Base-by-base conservation (phyloP, 805 yeast species). In the Naumovozyma baii region DNA sequence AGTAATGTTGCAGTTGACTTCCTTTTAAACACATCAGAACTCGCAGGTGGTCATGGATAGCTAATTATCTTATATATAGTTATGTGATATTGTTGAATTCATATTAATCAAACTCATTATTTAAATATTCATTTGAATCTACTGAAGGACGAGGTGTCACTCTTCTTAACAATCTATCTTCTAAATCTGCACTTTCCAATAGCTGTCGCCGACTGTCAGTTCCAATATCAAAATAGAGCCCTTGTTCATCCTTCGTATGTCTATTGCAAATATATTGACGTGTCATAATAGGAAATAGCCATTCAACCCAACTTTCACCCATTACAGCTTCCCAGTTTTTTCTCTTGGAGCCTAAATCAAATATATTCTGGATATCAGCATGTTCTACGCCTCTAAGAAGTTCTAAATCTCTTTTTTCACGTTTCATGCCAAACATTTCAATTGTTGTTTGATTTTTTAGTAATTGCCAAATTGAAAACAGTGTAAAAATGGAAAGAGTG, bases 361-460 rank as follows among this genome's bases (percentile, higher is more conserved):
- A 92, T 3, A 85, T 66, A 58, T 90, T 84, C 1, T 81, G 56
- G 50, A 66, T 69, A 16, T 66, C 55, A 48, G 61, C 65, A 14
- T 59, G 50, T 19, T 51, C 43, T 22, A 55, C 62, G 5, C 46
- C 51, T 41, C 64, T 65, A 32, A 69, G 38, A 5, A 62, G 47
- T 30, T 57, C 55, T 19, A 63, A 45, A 35, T 68, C 71, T 31
- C 66, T 60, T 39, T 68, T 57, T 45, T 68, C 68, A 49, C 80
- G 66, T 35, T 70, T 67, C 25, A 55, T 52, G 31, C 79, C 84
- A 52, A 74, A 78, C 43, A 78, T 66, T 61, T 92, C 98, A 18
- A 90, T 70, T 0, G 97, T 90, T 3, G 96, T 88, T 43, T 67
- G 63, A 62, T 90, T 90, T 9, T 57, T 61, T 16, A 76, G 45